Conservation (phyloP, 352 stramenopile genomes). For the Pythium dissotocum region DNA sequence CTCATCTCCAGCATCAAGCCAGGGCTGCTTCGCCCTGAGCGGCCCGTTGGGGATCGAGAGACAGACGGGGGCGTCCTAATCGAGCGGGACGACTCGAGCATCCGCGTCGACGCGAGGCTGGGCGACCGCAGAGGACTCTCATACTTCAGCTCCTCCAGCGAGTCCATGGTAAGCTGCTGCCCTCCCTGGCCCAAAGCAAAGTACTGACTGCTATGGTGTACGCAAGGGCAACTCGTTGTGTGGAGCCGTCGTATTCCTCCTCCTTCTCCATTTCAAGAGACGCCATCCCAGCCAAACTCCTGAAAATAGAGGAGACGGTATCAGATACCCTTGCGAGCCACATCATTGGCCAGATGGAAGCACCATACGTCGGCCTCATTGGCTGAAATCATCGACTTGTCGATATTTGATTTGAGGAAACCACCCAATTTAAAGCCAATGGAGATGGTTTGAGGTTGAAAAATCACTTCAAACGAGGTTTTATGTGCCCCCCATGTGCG, state of each 20-base stretch:
- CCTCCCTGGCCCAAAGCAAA: not conserved
- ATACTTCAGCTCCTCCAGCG: slow-evolving; percentile 30
- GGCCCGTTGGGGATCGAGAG: slow-evolving; percentile 20
- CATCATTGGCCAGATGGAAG: slow-evolving; percentile 2
- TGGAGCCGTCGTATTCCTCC: not conserved
- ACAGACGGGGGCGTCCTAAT: slow-evolving; percentile 23
- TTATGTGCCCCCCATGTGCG: not conserved
- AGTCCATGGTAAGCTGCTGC: slow-evolving; percentile 15
- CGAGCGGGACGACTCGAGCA: slow-evolving; percentile 9
- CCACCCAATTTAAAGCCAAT: slow-evolving; percentile 12
- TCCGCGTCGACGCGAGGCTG: slow-evolving; percentile 19
- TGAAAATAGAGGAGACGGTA: slow-evolving; percentile 21
- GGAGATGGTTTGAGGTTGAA: slow-evolving; percentile 12
- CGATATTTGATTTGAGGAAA: slow-evolving; percentile 13
- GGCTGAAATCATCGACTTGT: not conserved
- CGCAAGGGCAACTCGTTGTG: not conserved
- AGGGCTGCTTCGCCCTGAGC: slow-evolving; percentile 31
- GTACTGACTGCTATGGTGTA: not conserved
- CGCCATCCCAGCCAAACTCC: not conserved
- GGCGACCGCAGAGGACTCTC: slow-evolving; percentile 27
- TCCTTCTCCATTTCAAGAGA: not conserved
- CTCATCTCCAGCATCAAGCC: slow-evolving; percentile 47
- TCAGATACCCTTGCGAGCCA: slow-evolving; percentile 18
- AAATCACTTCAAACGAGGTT: slow-evolving; percentile 28
- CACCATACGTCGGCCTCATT: not conserved